Evolutionary conservation across 257 asterid genomes (phyloP), one percentile per base, ranked within the genome.

Genomic region (Primulina huaijiensis): DNA sequence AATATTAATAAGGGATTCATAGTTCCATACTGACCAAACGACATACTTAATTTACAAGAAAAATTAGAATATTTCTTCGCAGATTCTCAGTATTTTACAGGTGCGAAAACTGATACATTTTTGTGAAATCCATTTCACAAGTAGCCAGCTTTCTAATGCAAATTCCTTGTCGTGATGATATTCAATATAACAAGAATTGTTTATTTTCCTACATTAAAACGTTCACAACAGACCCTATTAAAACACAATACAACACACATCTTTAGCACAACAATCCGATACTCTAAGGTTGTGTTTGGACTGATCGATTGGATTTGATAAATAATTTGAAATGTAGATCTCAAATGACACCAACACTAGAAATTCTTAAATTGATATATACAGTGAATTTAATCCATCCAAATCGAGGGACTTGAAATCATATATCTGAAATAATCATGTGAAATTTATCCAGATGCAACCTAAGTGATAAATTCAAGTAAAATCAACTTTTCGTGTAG

Each of bases 1-100:
- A 46, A 78, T 64, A 23, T 21, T 65, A 23, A 64, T 35, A 63
- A 62, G 25, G 66, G 75, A 64, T 60, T 11, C 68, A 43, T 40
- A 40, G 17, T 11, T 40, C 17, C 17, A 10, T 20, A 40, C 68
- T 11, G 23, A 56, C 67, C 33, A 69, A 64, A 38, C 35, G 27
- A 7, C 57, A 20, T 65, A 52, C 25, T 56, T 27, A 60, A 25
- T 71, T 16, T 20, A 9, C 62, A 71, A 27, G 4, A 29, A 65
- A 16, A 60, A 3, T 20, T 33, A 27, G 69, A 35, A 46, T 12
- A 46, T 3, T 8, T 9, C 43, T 46, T 46, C 14, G 19, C 55
- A 46, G 55, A 46, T 14, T 46, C 55, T 14, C 3, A 12, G 19
- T 46, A 46, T 46, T 46, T 46, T 14, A 3, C 4, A 12, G 21